phyloP scores from a whole-genome alignment of 1,284 basidiomycete species.

The Ganoderma meredithae region DNA sequence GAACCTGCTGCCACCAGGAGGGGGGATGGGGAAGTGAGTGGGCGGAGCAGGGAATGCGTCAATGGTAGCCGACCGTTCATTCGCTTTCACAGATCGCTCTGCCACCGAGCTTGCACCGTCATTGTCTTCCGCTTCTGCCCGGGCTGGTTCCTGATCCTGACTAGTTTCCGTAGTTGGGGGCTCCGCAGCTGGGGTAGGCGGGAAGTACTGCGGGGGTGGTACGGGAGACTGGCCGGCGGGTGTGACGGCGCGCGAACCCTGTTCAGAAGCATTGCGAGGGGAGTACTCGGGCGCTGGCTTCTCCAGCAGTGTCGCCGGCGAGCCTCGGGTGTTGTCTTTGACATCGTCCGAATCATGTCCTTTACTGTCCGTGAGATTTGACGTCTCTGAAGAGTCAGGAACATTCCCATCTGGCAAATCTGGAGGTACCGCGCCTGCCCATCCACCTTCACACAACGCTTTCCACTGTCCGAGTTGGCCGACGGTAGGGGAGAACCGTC shows the following conservation, averaged over 20 bases:
- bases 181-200: constrained; percentile 18
- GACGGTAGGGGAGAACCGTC: constrained; percentile 67
- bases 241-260: constrained; percentile 33
- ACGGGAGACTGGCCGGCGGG: constrained; percentile 33
- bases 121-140: constrained; percentile 13
- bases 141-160: constrained; percentile 3
- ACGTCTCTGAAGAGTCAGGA: constrained; percentile 11
- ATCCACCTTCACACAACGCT: constrained; percentile 76
- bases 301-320: constrained; percentile 16
- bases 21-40: constrained; percentile 71
- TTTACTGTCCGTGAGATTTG: constrained; percentile 17
- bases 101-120: neutral
- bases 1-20: constrained; percentile 39
- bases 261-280: constrained; percentile 34
- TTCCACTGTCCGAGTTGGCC: constrained; percentile 76
- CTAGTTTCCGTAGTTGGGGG: constrained; percentile 9
- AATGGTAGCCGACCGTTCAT: constrained; percentile 41
- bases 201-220: constrained; percentile 34
- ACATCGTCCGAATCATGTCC: constrained; percentile 14
- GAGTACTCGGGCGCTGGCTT: constrained; percentile 38
- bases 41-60: constrained; percentile 76
- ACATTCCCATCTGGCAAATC: constrained; percentile 55
- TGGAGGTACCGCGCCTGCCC: constrained; percentile 63
- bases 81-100: constrained; percentile 6
- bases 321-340: constrained; percentile 15